Percentiles rank a stretch among this genome's conserved stretches.
These are phyloP conservation scores for Fusarium sp. DNA, from an alignment of 2,329 filamentous ascomycete genomes.

Conservation along the genomic window DNA sequence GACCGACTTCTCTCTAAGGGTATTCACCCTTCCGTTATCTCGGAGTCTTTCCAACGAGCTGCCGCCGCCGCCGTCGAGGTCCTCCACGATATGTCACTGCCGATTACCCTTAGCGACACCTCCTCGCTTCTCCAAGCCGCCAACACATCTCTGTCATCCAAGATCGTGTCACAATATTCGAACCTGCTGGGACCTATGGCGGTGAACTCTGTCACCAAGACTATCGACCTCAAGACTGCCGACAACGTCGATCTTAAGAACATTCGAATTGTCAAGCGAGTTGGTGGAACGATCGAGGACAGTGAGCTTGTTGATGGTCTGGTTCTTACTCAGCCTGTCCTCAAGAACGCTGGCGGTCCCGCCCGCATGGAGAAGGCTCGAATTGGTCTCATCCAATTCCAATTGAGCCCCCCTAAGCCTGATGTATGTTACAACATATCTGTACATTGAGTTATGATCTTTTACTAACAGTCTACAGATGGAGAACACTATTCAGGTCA, in stretches of 20 bases:
- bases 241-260: conserved; percentile 97
- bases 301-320: conserved; percentile 96
- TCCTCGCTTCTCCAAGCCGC: conserved; percentile 93
- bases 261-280: conserved; percentile 97
- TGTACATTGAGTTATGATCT: background rate
- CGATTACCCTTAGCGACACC: conserved; percentile 88
- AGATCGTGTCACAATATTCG: conserved; percentile 98
- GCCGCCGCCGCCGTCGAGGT: conserved; percentile 89
- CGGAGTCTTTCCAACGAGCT: conserved; percentile 95
- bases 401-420: conserved; percentile 96
- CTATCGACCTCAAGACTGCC: conserved; percentile 94
- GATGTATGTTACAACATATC: conserved; percentile 71
- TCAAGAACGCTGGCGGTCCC: conserved; percentile 93
- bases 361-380: conserved; percentile 95
- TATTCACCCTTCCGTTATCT: conserved; percentile 97
- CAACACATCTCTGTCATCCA: conserved; percentile 96
- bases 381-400: conserved; percentile 98
- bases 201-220: conserved; percentile 94
- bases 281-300: conserved; percentile 97
- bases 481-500: conserved; percentile 99
- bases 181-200: conserved; percentile 97
- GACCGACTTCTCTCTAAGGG: conserved; percentile 91
- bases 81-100: conserved; percentile 94
- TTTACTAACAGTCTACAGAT: conserved; percentile 67
- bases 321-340: conserved; percentile 89